A percentile compares a stretch with the other conserved stretches of the same genome.
Evolutionary conservation across 2,329 filamentous ascomycete species (phyloP).

Genomic region (Fusarium scirpi): DNA sequence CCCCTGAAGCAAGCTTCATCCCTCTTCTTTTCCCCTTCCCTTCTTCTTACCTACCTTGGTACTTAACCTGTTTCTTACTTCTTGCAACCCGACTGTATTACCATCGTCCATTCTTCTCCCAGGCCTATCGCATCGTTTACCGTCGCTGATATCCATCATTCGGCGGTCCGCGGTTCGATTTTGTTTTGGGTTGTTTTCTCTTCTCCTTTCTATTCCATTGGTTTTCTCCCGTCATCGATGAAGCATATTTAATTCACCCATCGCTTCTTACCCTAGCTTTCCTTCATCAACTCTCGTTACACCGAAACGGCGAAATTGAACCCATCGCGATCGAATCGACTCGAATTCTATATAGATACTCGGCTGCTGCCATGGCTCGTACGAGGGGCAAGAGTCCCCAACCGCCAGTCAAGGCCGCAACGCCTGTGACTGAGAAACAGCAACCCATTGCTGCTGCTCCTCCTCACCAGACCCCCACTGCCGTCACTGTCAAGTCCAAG

Average conservation of each 20-base stretch:
- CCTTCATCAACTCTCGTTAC: slow-evolving; percentile 29
- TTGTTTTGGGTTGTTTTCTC: slow-evolving; percentile 29
- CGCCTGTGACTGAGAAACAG: slow-evolving; percentile 41
- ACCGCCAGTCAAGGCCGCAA: slow-evolving; percentile 47
- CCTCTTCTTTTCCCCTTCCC: slow-evolving; percentile 31
- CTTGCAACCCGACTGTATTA: slow-evolving; percentile 25
- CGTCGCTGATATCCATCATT: slow-evolving; percentile 24
- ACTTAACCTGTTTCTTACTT: slow-evolving; percentile 22
- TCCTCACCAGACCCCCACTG: slow-evolving; percentile 27
- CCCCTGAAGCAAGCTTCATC: slow-evolving; percentile 47
- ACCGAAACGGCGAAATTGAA: slow-evolving; percentile 15
- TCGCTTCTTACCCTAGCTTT: slow-evolving; percentile 35
- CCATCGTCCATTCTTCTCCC: slow-evolving; percentile 9
- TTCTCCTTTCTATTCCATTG: slow-evolving; percentile 26
- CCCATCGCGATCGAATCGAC: slow-evolving; percentile 31
- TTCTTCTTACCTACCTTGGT: slow-evolving; percentile 16
- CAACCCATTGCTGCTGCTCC: slow-evolving; percentile 24
- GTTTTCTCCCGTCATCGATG: slow-evolving; percentile 37
- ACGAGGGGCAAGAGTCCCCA: slow-evolving; percentile 54
- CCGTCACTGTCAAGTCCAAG: slow-evolving; percentile 30
- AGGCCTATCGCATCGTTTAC: slow-evolving; percentile 25
- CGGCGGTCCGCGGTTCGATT: slow-evolving; percentile 37
- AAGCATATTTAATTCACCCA: slow-evolving; percentile 39
- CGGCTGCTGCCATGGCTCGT: slow-evolving; percentile 51
- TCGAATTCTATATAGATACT: slow-evolving; percentile 32